phyloP scores from a whole-genome alignment of 2,329 filamentous ascomycete species.

The Talaromyces sp. region DNA sequence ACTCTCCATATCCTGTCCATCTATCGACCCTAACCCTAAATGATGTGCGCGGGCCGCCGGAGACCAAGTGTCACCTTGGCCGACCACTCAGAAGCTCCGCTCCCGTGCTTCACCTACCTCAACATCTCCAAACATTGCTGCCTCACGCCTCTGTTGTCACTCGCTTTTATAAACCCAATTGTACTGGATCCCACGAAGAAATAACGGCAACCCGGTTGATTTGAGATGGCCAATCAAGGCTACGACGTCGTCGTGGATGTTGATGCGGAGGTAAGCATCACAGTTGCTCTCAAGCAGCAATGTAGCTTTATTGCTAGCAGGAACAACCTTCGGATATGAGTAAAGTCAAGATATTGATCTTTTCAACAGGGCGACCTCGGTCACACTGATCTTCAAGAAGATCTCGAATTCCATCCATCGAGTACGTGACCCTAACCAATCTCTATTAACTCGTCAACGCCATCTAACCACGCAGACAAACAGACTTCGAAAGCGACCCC shows the following conservation, averaged over 20 bases:
- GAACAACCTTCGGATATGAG: not conserved
- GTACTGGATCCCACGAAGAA: not conserved
- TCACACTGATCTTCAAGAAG: slow-evolving; percentile 96
- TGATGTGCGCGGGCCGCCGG: not conserved
- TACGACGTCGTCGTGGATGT: slow-evolving; percentile 99
- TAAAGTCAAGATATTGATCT: not conserved
- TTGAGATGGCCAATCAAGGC: slow-evolving; percentile 71
- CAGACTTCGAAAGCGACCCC: slow-evolving; percentile 67
- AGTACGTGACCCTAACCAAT: slow-evolving; percentile 46
- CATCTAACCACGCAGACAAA: not conserved
- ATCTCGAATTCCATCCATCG: slow-evolving; percentile 97
- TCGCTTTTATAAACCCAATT: not conserved
- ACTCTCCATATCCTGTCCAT: not conserved
- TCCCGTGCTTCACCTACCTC: not conserved
- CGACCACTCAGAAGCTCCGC: slow-evolving; percentile 12
- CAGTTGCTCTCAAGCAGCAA: not conserved
- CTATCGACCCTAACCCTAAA: not conserved
- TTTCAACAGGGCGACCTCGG: slow-evolving; percentile 80
- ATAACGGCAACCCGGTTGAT: not conserved
- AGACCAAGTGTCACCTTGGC: slow-evolving; percentile 22
- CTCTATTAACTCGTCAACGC: not conserved
- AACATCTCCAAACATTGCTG: not conserved
- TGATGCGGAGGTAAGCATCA: slow-evolving; percentile 75
- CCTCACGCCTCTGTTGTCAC: not conserved
- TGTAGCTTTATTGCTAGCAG: not conserved